Evolutionary conservation across 129 eudicot genomes (phyloP).

Genomic region (Pittosporum tobira): DNA sequence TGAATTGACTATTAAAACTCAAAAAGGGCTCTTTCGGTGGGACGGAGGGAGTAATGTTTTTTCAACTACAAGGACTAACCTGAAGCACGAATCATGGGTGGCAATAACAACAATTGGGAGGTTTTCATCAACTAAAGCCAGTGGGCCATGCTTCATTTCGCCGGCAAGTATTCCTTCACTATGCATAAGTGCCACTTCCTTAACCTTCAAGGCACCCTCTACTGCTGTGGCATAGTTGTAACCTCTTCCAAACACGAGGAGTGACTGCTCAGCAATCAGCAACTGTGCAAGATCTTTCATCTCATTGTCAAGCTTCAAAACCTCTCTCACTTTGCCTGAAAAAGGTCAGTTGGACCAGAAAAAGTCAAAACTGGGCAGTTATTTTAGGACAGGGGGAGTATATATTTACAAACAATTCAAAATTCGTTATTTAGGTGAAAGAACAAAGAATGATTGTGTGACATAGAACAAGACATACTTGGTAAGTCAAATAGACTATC

Average conservation of each 20-base stretch:
- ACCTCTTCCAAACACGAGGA: slow-evolving; percentile 97
- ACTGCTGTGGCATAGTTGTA: slow-evolving; percentile 95
- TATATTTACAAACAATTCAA: no score
- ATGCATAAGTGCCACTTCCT: slow-evolving; percentile 95
- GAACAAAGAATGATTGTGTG: neutral
- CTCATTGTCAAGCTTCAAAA: slow-evolving; percentile 76
- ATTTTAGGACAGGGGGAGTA: no score
- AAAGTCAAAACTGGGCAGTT: no score
- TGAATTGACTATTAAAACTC: no score
- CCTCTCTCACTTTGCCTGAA: slow-evolving; percentile 69
- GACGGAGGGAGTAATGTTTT: no score
- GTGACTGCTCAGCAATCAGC: slow-evolving; percentile 81
- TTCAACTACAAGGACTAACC: no score
- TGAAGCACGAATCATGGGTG: slow-evolving; percentile 87
- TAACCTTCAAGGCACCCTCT: slow-evolving; percentile 95
- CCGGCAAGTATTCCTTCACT: slow-evolving; percentile 99
- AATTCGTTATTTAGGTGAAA: neutral
- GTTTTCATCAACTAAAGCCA: slow-evolving; percentile 88
- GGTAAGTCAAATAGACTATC: slow-evolving; percentile 74
- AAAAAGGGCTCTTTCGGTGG: no score
- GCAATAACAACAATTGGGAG: slow-evolving; percentile 94
- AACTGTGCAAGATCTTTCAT: slow-evolving; percentile 84
- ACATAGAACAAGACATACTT: slow-evolving; percentile 28
- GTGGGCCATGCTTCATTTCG: slow-evolving; percentile 97
- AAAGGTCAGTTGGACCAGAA: no score